Evolutionary conservation across 352 stramenopile genomes (phyloP), one percentile per base, ranked within the genome.

Genomic region (Phytophthora lateralis): DNA sequence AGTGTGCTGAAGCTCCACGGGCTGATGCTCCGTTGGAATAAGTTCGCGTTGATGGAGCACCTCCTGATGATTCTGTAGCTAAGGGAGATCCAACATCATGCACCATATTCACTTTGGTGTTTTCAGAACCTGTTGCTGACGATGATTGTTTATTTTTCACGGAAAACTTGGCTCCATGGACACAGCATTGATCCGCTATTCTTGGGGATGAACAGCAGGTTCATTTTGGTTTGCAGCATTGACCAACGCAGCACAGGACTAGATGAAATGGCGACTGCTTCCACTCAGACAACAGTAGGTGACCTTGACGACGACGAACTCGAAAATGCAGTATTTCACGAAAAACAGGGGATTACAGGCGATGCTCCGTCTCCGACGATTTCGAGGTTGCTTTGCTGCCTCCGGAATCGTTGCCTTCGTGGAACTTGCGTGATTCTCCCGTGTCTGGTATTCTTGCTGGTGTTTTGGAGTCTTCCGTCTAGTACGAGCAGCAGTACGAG

Each of bases 321-420:
- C 39, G 80, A 88, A 46, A 88, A 78, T 41, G 78, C 80, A 4
- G 78, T 86, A 15, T 91, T 84, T 66, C 66, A 86, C 45, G 82
- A 91, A 21, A 84, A 82, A 37, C 62, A 86, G 26, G 59, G 54
- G 4, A 39, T 66, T 21, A 37, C 14, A 11, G 41, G 38, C 7
- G 59, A 72, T 20, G 55, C 73, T 21, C 70, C 73, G 10, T 73
- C 70, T 2, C 71, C 54, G 1, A 63, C 56, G 14, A 82, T 90
- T 66, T 72, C 85, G 20, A 34, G 55, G 0, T 53, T 91, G 43
- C 65, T 91, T 1, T 93, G 78, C 60, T 91, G 85, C 61, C 51
- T 91, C 0, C 75, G 77, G 7, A 91, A 77, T 44, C 76, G 82
- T 26, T 88, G 83, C 58, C 63, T 93, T 14, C 49, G 60, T 34